Conservation (phyloP, 2,329 filamentous ascomycete genomes). For the Emydomyces testavorans region DNA sequence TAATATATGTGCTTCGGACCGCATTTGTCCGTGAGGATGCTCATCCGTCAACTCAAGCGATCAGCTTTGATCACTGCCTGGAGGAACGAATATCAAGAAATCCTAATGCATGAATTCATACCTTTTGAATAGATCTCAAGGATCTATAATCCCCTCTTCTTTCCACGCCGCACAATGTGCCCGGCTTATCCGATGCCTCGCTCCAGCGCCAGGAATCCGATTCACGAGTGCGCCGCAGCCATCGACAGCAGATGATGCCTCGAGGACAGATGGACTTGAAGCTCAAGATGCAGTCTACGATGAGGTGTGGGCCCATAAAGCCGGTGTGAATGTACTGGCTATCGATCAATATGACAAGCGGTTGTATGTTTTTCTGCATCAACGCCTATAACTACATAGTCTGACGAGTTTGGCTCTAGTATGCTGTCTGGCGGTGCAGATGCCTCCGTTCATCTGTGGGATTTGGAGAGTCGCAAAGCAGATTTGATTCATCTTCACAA, state of each 20-base stretch:
- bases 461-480: conserved; percentile 54
- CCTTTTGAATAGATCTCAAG: conserved; percentile 63
- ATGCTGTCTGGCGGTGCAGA: conserved; percentile 78
- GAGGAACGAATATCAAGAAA: too few species aligned
- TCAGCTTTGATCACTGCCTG: too few species aligned
- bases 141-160: conserved; percentile 51
- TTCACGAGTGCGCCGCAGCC: conserved; percentile 51
- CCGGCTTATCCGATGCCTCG: conserved; percentile 57
- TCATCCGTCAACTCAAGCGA: background rate
- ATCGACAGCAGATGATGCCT: conserved; percentile 21
- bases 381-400: conserved; percentile 20
- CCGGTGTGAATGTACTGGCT: conserved; percentile 67
- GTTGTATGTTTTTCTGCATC: conserved; percentile 44
- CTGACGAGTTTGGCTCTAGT: conserved; percentile 31
- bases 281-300: conserved; percentile 18
- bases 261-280: background rate
- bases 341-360: conserved; percentile 73
- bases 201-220: conserved; percentile 53
- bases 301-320: conserved; percentile 50
- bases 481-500: conserved; percentile 41
- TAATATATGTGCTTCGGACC: background rate
- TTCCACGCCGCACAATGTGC: conserved; percentile 56
- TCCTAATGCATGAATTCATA: conserved; percentile 61
- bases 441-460: conserved; percentile 74
- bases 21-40: conserved; percentile 4